Conservation (phyloP, 176 grass and related monocot genomes). For the Poa annua region DNA sequence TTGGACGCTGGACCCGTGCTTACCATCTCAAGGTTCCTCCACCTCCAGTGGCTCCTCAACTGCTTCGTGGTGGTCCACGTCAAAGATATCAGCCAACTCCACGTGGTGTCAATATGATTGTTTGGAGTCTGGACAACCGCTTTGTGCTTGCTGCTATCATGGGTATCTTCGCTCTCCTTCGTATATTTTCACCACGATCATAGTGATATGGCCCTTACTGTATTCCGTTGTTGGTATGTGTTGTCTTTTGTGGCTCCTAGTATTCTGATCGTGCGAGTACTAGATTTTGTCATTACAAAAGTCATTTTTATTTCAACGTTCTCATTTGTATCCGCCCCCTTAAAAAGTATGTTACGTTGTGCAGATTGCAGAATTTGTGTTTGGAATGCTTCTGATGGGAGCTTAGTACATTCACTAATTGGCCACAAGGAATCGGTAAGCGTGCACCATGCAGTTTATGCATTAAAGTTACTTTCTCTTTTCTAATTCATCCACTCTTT, state of each 20-base stretch:
- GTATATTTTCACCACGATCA: slow-evolving; percentile 29
- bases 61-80: slow-evolving; percentile 80
- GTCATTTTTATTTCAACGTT: slow-evolving; percentile 18
- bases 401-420: slow-evolving; percentile 96
- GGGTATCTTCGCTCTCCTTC: slow-evolving; percentile 58
- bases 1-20: slow-evolving; percentile 94
- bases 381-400: slow-evolving; percentile 99
- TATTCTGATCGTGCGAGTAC: neutral
- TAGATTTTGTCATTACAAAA: slow-evolving; percentile 18
- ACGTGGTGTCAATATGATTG: slow-evolving; percentile 99
- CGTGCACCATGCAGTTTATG: slow-evolving; percentile 21
- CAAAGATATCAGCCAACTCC: slow-evolving; percentile 97
- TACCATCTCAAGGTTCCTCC: slow-evolving; percentile 99
- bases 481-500: neutral
- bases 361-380: slow-evolving; percentile 99
- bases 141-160: slow-evolving; percentile 99
- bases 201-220: neutral
- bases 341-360: slow-evolving; percentile 35
- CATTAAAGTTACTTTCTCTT: slow-evolving; percentile 12
- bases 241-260: slow-evolving; percentile 26
- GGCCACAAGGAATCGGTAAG: slow-evolving; percentile 95
- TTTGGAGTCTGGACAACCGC: slow-evolving; percentile 98
- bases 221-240: slow-evolving; percentile 13
- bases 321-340: slow-evolving; percentile 15
- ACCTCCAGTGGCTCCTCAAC: slow-evolving; percentile 94